Conservation (phyloP, 208 protist genomes). For the Crithidia acanthocephali region DNA sequence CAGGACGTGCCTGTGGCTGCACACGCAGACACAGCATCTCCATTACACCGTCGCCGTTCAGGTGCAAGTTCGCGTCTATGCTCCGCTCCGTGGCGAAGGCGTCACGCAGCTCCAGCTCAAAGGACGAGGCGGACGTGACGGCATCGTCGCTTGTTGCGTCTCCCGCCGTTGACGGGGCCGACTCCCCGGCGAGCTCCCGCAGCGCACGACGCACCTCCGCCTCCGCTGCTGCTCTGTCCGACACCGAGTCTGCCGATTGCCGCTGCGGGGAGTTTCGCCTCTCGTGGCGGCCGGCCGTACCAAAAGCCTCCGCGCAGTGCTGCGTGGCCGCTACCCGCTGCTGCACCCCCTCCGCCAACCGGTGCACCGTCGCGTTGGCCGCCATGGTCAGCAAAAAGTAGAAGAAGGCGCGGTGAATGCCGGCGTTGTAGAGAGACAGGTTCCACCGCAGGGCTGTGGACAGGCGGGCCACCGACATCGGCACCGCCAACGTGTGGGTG, state of each 20-base stretch:
- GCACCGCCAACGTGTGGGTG: constrained; percentile 31
- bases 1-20: constrained; percentile 25
- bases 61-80: neutral
- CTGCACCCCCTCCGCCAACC: constrained; percentile 28
- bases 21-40: constrained; percentile 34
- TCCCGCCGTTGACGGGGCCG: neutral
- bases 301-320: constrained; percentile 11
- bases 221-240: neutral
- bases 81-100: constrained; percentile 6
- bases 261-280: no score
- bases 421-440: constrained; percentile 36
- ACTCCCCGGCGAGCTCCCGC: neutral
- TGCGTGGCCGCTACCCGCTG: constrained; percentile 27
- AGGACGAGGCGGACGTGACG: no score
- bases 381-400: constrained; percentile 47
- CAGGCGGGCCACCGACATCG: constrained; percentile 55
- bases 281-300: neutral
- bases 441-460: constrained; percentile 56
- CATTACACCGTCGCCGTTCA: neutral
- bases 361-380: constrained; percentile 43
- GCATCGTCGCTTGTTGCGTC: neutral
- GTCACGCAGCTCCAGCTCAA: neutral
- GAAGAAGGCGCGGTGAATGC: constrained; percentile 50
- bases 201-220: constrained; percentile 13
- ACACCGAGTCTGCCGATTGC: neutral